Base-by-base conservation (phyloP, 2,329 filamentous ascomycete species). In the Exophiala aquamarina region DNA sequence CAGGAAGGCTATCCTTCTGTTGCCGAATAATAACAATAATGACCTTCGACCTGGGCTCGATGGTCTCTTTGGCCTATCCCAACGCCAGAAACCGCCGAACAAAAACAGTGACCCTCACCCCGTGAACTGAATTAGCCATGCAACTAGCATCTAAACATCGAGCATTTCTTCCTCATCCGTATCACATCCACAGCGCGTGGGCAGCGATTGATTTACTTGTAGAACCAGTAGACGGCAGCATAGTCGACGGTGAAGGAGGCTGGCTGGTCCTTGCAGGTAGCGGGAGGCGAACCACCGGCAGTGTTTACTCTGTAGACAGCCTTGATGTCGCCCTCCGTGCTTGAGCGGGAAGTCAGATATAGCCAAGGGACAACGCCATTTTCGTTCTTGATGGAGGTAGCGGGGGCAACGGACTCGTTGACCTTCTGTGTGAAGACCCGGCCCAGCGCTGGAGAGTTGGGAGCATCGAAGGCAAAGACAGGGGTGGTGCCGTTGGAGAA, bases 291-390 rank as follows among this genome's bases (percentile, higher is more conserved):
- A 9, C 92, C 92, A 19, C 90, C 91, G 1, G 86, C 89, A 9
- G 92, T 97, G 60, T 87, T 78, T 35, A 96, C 71, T 10, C 92
- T 81, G 70, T 92, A 97, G 18, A 95, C 84, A 64, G 47, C 47
- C 31, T 54, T 51, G 1, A 81, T 84, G n/a, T 77, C 78, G 21
- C 74, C 77, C 36, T 69, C 64, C 18, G 76, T 71, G 3, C 67
- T 61, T 6, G 52, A 32, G 37, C 52, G 48, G 18, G 57, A 40
- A 4, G 64, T 65, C 4, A 96, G 78, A 65, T 86, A 87, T 53
- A 97, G 74, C 90, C 91, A 96, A 1, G 84, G 62, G 1, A 95
- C 89, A 5, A 88, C 85, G 8, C 77, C 76, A 60, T 86, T 77
- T 45, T 84, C 84, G 4, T 73, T 59, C 40, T 77, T 66, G 36